Evolutionary conservation across 2,329 filamentous ascomycete species (phyloP), one percentile per base, ranked within the genome.

Genomic region (Cladophialophora yegresii): DNA sequence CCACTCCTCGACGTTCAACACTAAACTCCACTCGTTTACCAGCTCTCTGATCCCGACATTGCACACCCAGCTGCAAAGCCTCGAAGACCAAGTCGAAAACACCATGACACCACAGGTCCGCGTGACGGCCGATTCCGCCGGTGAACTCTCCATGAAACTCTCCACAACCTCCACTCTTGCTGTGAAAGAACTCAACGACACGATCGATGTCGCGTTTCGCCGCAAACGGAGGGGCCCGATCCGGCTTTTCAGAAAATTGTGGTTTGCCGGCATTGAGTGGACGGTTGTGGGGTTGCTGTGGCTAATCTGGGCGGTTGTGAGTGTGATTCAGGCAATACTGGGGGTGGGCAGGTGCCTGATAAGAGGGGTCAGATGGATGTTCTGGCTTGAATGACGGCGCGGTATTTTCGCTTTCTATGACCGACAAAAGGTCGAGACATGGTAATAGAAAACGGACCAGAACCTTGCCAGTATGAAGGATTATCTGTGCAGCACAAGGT

Each of bases 281-380:
- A 80, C 87, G 56, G 83, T 98, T 20, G 87, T 98, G 45, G 90
- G 90, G 3, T 85, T 96, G 71, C 91, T 98, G 87, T 97, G 95
- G 92, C 92, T 89, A 77, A 88, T 96, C 16, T 98, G 93, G 92
- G 86, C 96, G 64, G 81, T 96, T 36, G 93, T 97, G 26, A 90
- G 92, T 75, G 81, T 93, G 26, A 81, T 89, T 58, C 85, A 91
- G 65, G 76, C 90, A 13, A 78, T 90, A 40, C 79, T 87, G 65
- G 87, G 87, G 10, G 71, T 89, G 1, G 83, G 88, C 51, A 84
- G 84, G 53, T 87, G 87, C 2, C 73, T 85, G 0, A 79, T 86
- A 56, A 78, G 81, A 10, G 83, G 84, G 9, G 81, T 90, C n/a
- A 83, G 84, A 73, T 98, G 93, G 93, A 77, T 97, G 74, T 78